Evolutionary conservation across 768 basidiomycete genomes (phyloP).

Genomic region (Amanita brunnescens): DNA sequence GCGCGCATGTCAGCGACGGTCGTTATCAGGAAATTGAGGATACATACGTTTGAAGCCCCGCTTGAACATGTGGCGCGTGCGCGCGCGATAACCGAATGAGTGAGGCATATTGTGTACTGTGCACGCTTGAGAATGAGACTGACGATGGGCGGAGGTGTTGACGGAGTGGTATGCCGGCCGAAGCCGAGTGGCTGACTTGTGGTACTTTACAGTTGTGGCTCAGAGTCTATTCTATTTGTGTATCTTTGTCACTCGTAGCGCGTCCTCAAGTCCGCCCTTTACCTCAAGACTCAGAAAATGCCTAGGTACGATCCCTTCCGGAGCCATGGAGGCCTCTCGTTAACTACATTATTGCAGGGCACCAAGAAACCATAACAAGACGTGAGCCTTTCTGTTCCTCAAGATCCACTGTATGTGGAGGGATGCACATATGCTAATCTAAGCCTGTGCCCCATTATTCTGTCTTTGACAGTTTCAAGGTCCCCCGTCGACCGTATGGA

Average conservation of each 20-base stretch:
- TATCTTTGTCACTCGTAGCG: conserved; percentile 26
- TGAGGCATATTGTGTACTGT: conserved; percentile 81
- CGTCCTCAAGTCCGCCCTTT: conserved; percentile 16
- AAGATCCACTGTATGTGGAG: conserved; percentile 66
- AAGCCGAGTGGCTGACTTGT: conserved; percentile 52
- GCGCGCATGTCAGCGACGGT: conserved; percentile 8
- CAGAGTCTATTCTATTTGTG: conserved; percentile 29
- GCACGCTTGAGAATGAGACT: conserved; percentile 18
- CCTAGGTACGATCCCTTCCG: conserved; percentile 51
- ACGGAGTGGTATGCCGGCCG: conserved; percentile 27
- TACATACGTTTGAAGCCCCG: conserved; percentile 90
- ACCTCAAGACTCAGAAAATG: conserved; percentile 75
- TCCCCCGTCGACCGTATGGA: conserved; percentile 95
- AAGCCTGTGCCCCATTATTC: conserved; percentile 56
- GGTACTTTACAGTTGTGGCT: conserved; percentile 59
- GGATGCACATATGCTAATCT: conserved; percentile 51
- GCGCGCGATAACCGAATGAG: conserved; percentile 99
- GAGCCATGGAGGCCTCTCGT: conserved; percentile 11
- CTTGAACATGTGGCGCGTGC: conserved; percentile 99
- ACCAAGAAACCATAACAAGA: conserved; percentile 89
- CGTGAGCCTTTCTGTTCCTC: conserved; percentile 62
- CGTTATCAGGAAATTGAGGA: conserved; percentile 5
- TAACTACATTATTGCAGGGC: conserved; percentile 49
- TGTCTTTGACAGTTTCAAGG: conserved; percentile 77
- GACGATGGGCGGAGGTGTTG: conserved; percentile 40